A percentile compares a stretch with the other conserved stretches of the same genome.
phyloP scores from a whole-genome alignment of 2,329 filamentous ascomycete genomes.

The Colletotrichum sojae region DNA sequence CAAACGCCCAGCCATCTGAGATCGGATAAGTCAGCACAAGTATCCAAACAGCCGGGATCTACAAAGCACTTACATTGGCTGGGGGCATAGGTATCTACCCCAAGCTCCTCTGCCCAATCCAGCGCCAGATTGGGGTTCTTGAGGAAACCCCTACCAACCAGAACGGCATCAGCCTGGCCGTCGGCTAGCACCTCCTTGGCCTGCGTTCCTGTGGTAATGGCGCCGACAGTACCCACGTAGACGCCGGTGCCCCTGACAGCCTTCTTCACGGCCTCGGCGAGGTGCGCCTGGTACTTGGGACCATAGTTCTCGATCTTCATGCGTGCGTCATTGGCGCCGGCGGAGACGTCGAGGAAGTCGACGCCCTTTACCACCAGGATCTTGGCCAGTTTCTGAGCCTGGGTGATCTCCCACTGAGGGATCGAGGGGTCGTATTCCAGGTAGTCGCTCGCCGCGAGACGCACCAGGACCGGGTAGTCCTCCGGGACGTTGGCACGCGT shows the following conservation, averaged over 20 bases:
- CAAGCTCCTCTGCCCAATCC: conserved; percentile 66
- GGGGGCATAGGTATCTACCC: conserved; percentile 59
- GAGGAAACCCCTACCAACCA: conserved; percentile 66
- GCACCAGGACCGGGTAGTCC: conserved; percentile 77
- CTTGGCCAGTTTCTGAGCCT: conserved; percentile 73
- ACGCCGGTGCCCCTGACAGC: conserved; percentile 71
- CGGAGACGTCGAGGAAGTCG: conserved; percentile 80
- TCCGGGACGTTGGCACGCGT: conserved; percentile 73
- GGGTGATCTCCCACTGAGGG: conserved; percentile 74
- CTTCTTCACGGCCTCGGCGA: conserved; percentile 76
- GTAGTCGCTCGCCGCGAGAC: conserved; percentile 81
- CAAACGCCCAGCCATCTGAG: conserved; percentile 40
- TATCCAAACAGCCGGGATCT: neutral
- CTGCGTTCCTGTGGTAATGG: conserved; percentile 57
- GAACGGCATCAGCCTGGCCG: conserved; percentile 60
- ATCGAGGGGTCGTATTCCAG: conserved; percentile 70
- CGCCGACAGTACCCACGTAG: conserved; percentile 60
- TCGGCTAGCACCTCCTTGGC: conserved; percentile 62
- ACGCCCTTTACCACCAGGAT: conserved; percentile 75
- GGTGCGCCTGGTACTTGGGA: conserved; percentile 78
- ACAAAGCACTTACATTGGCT: conserved; percentile 48
- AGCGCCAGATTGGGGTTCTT: conserved; percentile 69
- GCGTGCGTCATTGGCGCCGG: conserved; percentile 72
- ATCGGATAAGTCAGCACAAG: neutral
- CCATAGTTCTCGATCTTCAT: conserved; percentile 69